Conservation (phyloP, 129 eudicot genomes). For the Pulicaria dysenterica region DNA sequence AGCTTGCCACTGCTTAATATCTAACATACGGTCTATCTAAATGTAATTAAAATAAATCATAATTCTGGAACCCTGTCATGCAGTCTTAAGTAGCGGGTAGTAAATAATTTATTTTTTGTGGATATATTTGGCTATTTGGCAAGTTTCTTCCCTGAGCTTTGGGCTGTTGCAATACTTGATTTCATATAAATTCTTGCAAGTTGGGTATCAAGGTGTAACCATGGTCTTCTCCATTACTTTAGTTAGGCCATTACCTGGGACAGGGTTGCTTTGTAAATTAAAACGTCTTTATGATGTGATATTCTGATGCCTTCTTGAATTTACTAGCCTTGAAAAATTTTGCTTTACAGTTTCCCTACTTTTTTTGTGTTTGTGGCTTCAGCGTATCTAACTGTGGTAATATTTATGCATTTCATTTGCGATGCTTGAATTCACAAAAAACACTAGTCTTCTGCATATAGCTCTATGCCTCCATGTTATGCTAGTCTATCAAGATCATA, state of each 20-base stretch:
- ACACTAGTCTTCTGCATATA: slow-evolving; percentile 3
- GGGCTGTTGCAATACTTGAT: neutral
- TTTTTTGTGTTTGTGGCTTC: slow-evolving; percentile 2
- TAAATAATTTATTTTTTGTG: slow-evolving; percentile 1
- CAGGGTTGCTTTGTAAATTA: neutral
- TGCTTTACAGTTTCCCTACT: slow-evolving; percentile 15
- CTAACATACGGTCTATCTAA: neutral
- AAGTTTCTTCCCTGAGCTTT: slow-evolving; percentile 7
- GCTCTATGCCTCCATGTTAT: slow-evolving; percentile 13
- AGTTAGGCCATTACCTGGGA: neutral
- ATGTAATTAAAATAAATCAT: neutral
- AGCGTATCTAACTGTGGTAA: slow-evolving; percentile 14
- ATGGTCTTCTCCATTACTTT: neutral
- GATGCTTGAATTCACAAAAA: neutral
- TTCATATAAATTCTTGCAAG: slow-evolving; percentile 6
- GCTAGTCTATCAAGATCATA: slow-evolving; percentile 9
- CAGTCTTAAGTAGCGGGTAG: neutral
- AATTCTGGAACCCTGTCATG: neutral
- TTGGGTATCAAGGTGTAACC: slow-evolving; percentile 16
- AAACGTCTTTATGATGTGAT: neutral
- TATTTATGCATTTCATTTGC: neutral
- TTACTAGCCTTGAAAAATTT: neutral
- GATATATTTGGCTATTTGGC: slow-evolving; percentile 3
- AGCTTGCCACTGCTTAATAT: slow-evolving; percentile 12
- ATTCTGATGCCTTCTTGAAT: neutral